Conservation (phyloP, 1,139 yeast genomes). For the Yamadazyma taylorii region DNA sequence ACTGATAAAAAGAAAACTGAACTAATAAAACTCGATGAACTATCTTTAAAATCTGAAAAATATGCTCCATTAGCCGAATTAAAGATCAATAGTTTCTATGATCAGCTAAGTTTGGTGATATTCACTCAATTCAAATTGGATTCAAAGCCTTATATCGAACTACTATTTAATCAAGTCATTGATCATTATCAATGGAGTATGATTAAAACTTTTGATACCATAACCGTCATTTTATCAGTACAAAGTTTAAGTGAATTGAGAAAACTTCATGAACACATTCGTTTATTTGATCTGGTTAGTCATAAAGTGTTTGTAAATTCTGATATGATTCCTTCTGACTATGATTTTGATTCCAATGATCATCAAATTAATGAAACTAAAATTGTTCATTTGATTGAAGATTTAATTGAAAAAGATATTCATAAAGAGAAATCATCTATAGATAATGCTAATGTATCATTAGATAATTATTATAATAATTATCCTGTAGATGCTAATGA, state of each 20-base stretch:
- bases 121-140: constrained; percentile 37
- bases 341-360: no score
- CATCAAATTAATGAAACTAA: background rate
- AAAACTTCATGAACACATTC: constrained; percentile 4
- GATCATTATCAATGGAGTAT: constrained; percentile 13
- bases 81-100: constrained; percentile 25
- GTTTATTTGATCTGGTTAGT: constrained; percentile 7
- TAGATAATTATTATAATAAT: constrained; percentile 27
- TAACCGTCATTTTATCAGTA: constrained; percentile 17
- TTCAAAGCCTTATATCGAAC: constrained; percentile 29
- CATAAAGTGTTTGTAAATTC: constrained; percentile 7
- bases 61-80: constrained; percentile 22
- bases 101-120: constrained; percentile 39
- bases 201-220: constrained; percentile 9
- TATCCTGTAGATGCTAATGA: constrained; percentile 63
- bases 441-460: background rate
- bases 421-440: background rate
- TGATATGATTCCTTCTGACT: constrained; percentile 4
- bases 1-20: constrained; percentile 7
- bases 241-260: constrained; percentile 8
- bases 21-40: constrained; percentile 11
- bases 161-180: constrained; percentile 17
- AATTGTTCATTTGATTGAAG: background rate
- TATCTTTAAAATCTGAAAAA: constrained; percentile 10
- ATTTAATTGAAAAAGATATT: constrained; percentile 1